Evolutionary conservation across 441 rosid species (phyloP).

Genomic region (Euphorbia corollata): DNA sequence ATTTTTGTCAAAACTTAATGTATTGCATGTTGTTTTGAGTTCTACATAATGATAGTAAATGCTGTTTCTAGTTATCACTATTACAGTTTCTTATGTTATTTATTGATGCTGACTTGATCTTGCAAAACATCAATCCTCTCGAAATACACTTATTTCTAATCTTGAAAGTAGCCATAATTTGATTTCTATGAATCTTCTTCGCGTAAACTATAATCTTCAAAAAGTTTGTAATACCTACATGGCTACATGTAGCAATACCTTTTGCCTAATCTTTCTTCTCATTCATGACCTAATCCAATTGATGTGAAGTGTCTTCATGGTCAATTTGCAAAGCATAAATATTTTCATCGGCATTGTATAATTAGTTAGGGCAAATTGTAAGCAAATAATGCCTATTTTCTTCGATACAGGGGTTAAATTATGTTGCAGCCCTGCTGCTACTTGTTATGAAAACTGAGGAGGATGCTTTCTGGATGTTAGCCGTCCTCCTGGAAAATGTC

Average conservation of each 20-base stretch:
- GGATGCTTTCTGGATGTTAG: slow-evolving; percentile 98
- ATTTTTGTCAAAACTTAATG: not conserved
- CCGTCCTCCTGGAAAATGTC: slow-evolving; percentile 87
- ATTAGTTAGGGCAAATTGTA: not conserved
- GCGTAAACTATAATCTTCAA: not conserved
- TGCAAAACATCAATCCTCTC: not conserved
- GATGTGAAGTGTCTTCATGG: not conserved
- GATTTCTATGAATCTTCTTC: not conserved
- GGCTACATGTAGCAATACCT: not conserved
- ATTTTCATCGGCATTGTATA: not conserved
- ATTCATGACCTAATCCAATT: not conserved
- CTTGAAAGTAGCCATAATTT: no score
- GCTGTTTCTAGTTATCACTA: not conserved
- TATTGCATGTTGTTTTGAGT: not conserved
- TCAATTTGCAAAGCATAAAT: slow-evolving; percentile 2
- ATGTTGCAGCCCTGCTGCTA: slow-evolving; percentile 81
- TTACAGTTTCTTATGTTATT: not conserved
- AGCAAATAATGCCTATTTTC: not conserved
- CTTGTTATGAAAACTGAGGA: slow-evolving; percentile 99
- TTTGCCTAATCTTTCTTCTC: not conserved
- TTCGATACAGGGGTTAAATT: slow-evolving; percentile 72
- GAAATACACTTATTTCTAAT: not conserved
- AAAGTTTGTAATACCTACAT: not conserved
- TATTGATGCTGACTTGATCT: not conserved
- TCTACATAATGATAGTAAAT: not conserved